These are phyloP conservation scores for Nemania sp. DNA, from an alignment of 2,329 filamentous ascomycete species.

Conservation along the genomic window DNA sequence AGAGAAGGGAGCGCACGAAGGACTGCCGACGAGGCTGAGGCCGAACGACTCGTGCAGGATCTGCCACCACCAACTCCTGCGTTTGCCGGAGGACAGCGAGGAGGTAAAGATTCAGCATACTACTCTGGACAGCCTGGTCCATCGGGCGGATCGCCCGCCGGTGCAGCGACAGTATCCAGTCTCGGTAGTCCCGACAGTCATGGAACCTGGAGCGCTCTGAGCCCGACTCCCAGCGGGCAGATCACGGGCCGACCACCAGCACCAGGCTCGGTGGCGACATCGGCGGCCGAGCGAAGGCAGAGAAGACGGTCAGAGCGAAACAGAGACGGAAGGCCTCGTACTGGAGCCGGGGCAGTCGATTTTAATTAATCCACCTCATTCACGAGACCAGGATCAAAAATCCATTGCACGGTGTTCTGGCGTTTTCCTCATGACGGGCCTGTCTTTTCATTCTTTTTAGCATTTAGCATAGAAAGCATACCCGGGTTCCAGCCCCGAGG, in stretches of 20 bases:
- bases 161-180: slow-evolving; percentile 52
- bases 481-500: slow-evolving; percentile 11
- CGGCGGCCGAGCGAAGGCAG: slow-evolving; percentile 55
- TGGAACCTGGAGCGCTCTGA: slow-evolving; percentile 59
- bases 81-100: slow-evolving; percentile 55
- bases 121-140: slow-evolving; percentile 57
- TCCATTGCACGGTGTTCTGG: slow-evolving; percentile 24
- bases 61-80: slow-evolving; percentile 60
- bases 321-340: slow-evolving; percentile 40
- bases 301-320: slow-evolving; percentile 60
- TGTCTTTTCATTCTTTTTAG: slow-evolving; percentile 2
- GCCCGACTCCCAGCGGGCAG: slow-evolving; percentile 49
- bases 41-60: slow-evolving; percentile 47
- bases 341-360: slow-evolving; percentile 33
- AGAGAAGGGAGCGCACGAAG: slow-evolving; percentile 54
- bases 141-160: slow-evolving; percentile 44
- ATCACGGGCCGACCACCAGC: slow-evolving; percentile 39
- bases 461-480: slow-evolving; percentile 20
- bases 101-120: slow-evolving; percentile 63
- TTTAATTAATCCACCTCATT: slow-evolving; percentile 14
- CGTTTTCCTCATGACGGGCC: slow-evolving; percentile 13
- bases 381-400: slow-evolving; percentile 4
- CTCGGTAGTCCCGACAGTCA: slow-evolving; percentile 50
- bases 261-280: slow-evolving; percentile 44
- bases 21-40: slow-evolving; percentile 47